Percentiles rank a stretch among this genome's conserved stretches.
Evolutionary conservation across 768 basidiomycete species (phyloP).

Genomic region (Strobilomyces confusus): DNA sequence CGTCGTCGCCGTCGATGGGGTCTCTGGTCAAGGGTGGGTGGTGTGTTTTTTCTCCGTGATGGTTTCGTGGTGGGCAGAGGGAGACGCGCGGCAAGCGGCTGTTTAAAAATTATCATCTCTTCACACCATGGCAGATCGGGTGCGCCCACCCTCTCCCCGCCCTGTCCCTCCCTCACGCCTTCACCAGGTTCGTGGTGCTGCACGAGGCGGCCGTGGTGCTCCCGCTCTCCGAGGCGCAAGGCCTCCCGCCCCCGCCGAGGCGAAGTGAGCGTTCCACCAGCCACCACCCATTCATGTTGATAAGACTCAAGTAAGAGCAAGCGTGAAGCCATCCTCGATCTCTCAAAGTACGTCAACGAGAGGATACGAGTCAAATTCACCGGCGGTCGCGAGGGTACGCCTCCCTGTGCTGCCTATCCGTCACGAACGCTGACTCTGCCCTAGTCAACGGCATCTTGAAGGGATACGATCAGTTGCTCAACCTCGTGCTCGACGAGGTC

Average conservation of each 20-base stretch:
- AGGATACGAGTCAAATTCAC: slow-evolving; percentile 94
- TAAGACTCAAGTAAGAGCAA: slow-evolving; percentile 41
- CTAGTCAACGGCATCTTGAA: slow-evolving; percentile 89
- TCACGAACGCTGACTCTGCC: not conserved
- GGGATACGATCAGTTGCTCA: slow-evolving; percentile 93
- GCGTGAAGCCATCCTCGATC: slow-evolving; percentile 92
- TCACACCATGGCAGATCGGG: slow-evolving; percentile 32
- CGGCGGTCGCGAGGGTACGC: slow-evolving; percentile 89
- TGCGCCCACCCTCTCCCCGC: slow-evolving; percentile 8
- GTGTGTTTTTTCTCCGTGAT: not conserved
- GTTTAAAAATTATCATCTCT: slow-evolving; percentile 28
- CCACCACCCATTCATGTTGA: slow-evolving; percentile 23
- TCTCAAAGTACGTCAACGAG: slow-evolving; percentile 91
- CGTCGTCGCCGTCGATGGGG: slow-evolving; percentile 22
- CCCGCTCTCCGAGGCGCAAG: slow-evolving; percentile 26
- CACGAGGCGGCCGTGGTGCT: slow-evolving; percentile 44
- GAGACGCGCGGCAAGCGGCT: slow-evolving; percentile 33
- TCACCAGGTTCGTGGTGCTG: slow-evolving; percentile 57
- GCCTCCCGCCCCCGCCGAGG: slow-evolving; percentile 16
- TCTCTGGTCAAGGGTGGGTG: slow-evolving; percentile 9
- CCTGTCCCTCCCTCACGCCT: slow-evolving; percentile 17
- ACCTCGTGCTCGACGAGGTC: slow-evolving; percentile 96
- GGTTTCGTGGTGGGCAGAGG: slow-evolving; percentile 22
- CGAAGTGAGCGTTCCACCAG: slow-evolving; percentile 23
- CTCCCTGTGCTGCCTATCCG: not conserved